phyloP scores from a whole-genome alignment of 495 filamentous ascomycete genomes.

The Penicillium fimorum region DNA sequence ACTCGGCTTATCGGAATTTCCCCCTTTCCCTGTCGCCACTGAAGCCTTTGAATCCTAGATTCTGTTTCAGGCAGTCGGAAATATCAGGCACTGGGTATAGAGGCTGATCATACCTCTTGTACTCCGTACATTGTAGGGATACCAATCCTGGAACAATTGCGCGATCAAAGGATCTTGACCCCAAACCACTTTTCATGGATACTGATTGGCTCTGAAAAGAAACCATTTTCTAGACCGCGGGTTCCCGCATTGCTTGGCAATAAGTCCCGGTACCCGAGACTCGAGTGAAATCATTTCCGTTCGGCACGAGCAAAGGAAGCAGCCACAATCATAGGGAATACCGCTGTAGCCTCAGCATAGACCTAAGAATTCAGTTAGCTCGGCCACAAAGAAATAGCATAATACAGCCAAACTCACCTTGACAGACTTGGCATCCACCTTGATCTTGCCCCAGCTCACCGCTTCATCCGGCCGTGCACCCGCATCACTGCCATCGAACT shows the following conservation, averaged over 20 bases:
- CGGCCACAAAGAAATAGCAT: neutral
- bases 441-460: constrained; percentile 98
- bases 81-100: no score
- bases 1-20: constrained; percentile 4
- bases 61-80: no score
- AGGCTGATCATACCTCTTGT: neutral
- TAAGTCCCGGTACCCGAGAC: neutral
- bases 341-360: constrained; percentile 87
- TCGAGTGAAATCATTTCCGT: constrained; percentile 8
- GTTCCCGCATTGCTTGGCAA: constrained; percentile 20
- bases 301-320: constrained; percentile 72
- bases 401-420: constrained; percentile 57
- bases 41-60: neutral
- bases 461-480: constrained; percentile 95
- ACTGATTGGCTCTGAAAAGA: constrained; percentile 2
- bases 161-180: neutral
- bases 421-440: constrained; percentile 75
- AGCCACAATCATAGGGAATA: constrained; percentile 91
- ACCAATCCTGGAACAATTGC: constrained; percentile 3
- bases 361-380: constrained; percentile 48
- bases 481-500: constrained; percentile 96
- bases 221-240: constrained; percentile 3
- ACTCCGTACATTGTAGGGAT: neutral
- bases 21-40: constrained; percentile 5
- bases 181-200: neutral